Evolutionary conservation across 2,329 filamentous ascomycete species (phyloP), one percentile per base, ranked within the genome.

Genomic region (Ceratocystis colombiana): DNA sequence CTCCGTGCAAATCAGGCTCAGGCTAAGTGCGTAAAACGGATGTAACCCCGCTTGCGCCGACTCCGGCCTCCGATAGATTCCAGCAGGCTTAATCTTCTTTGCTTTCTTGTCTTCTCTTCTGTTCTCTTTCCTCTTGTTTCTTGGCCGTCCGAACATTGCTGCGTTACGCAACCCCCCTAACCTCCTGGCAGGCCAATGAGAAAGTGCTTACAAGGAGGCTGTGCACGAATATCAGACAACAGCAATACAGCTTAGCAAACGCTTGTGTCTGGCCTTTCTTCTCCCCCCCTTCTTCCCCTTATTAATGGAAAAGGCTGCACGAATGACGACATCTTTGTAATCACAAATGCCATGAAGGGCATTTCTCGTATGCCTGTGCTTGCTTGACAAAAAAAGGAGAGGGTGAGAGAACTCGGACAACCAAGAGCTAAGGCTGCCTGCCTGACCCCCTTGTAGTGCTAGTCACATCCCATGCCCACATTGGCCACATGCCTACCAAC

Each of bases 51-150:
- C 48, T 53, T 20, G 3, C 20, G 12, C 48, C 20, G 48, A 3
- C 48, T 8, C 20, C 46, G n/a, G n/a, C 48, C 48, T 53, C 7
- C 20, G 48, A 53, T 5, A 53, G 8, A 20, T 17, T 48, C 45
- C 3, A 48, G 45, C 4, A 20, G n/a, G n/a, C 17, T 48, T 48
- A 2, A 22, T 50, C 22, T 12, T 1, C 10, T 20, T 8, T 50
- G n/a, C 5, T 50, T 20, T 33, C 61, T 62, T 59, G 30, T 66
- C 63, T 25, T 28, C 44, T 22, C 71, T 65, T 20, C 71, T 28
- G 46, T 17, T 63, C 15, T 44, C n/a, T 44, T 28, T 53, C 6
- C n/a, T 50, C 10, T 44, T 57, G 15, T 57, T 44, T 37, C 20
- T 44, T 57, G 45, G 17, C 25, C 62, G 20, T 37, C 62, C 10